These are phyloP conservation scores for Neckera pumila DNA, from an alignment of 225 moss, liverwort and hornwort genomes.

Conservation along the genomic window DNA sequence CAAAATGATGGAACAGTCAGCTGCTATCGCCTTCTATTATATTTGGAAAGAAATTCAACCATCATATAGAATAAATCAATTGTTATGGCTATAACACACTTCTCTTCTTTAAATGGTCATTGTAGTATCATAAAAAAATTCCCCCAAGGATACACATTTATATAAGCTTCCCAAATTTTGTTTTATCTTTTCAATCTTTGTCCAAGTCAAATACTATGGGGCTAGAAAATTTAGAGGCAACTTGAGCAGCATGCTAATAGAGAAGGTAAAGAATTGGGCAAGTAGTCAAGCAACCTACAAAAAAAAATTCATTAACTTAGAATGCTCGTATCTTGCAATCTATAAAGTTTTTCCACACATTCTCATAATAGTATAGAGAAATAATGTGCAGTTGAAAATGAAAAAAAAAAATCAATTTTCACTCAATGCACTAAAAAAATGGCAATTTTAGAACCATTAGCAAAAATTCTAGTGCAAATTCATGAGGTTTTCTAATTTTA, in stretches of 20 bases:
- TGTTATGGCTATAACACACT: rapidly evolving
- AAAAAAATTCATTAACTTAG: no score
- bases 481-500: neutral
- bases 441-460: neutral
- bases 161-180: neutral
- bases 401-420: neutral
- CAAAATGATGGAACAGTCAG: neutral
- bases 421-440: neutral
- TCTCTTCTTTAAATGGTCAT: neutral
- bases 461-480: neutral
- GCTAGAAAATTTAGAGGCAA: rapidly evolving
- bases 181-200: neutral
- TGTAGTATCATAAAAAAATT: neutral
- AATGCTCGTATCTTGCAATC: no score
- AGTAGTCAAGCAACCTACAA: rapidly evolving
- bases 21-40: neutral
- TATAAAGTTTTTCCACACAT: no score
- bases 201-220: neutral
- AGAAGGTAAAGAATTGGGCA: neutral
- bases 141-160: neutral
- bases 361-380: neutral
- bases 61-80: rapidly evolving
- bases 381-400: neutral
- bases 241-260: rapidly evolving
- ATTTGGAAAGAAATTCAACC: neutral